Evolutionary conservation across 768 basidiomycete species (phyloP), one percentile per base, ranked within the genome.

Genomic region (Flagelloscypha sp.): DNA sequence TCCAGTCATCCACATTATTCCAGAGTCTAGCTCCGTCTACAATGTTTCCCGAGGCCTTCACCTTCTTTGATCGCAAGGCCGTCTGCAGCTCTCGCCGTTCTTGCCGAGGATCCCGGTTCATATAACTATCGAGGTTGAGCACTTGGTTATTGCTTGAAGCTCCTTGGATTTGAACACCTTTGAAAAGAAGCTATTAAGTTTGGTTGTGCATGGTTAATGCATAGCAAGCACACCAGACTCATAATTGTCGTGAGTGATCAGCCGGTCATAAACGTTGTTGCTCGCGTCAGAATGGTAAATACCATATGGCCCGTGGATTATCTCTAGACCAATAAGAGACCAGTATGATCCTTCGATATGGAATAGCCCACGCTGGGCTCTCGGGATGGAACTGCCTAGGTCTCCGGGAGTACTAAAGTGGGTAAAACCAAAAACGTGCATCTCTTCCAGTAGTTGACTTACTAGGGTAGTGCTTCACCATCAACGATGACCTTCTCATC

Each of bases 1-100:
- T n/a, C 30, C 30, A 32, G n/a, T 32, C 30, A 11, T 32, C 30
- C n/a, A 32, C 30, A 20, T 32, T 32, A 10, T 32, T 32, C 30
- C 30, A 32, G 6, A 32, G 30, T 6, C 30, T 16, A 7, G 30
- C 30, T 32, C 30, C 30, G n/a, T 32, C 21, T 16, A 32, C 16
- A 32, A 19, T 16, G 8, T 32, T 32, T 7, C 30, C 30, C 4
- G 30, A 12, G 8, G 16, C 21, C 30, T 32, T 20, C 12, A 16
- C 30, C 6, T 32, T 32, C 13, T 32, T 32, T 6, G 16, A 12
- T n/a, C n/a, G n/a, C n/a, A n/a, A n/a, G n/a, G n/a, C n/a, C n/a
- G n/a, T n/a, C n/a, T n/a, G n/a, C n/a, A n/a, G n/a, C n/a, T n/a
- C n/a, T n/a, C n/a, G n/a, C n/a, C n/a, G n/a, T n/a, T n/a, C n/a